Base-by-base conservation (phyloP, 2,329 filamentous ascomycete genomes). In the Sarocladiaceae sp. region DNA sequence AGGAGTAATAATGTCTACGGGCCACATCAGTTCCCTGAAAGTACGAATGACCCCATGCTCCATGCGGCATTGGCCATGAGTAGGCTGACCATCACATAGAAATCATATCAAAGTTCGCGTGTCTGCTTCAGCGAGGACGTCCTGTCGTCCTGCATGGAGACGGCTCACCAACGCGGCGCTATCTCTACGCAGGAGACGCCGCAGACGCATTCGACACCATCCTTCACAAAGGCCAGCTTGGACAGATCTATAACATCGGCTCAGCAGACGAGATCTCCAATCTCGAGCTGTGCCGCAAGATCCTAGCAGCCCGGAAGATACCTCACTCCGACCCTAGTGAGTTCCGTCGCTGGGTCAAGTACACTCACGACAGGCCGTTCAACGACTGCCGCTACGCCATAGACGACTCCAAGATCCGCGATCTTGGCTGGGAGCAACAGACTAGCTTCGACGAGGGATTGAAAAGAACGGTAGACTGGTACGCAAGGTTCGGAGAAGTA, bases 1-100 rank as follows among this genome's bases (percentile, higher is more conserved):
- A 79, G 88, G 48, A 87, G 87, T 65, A 93, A 93, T 72, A 93
- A 94, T 61, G 87, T 93, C 26, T 94, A 92, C 62, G 89, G 89
- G 0, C 89, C 89, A 20, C 87, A 92, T 64, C 88, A 93, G 65
- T 91, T 86, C 65, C 88, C 88, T 0, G 88, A 92, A 71, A 91
- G 88, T 91, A 71, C 68, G 86, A n/a, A n/a, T n/a, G n/a, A n/a
- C n/a, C n/a, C n/a, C n/a, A n/a, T n/a, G 28, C n/a, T 20, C n/a
- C 13, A 29, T 5, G 4, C 4, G n/a, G 2, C 17, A 52, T 37
- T n/a, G 3, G 47, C 10, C 5, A 22, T 5, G 18, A 15, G 7
- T 17, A 10, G n/a, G 18, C 40, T 44, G 17, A 44, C 23, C 4
- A 7, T 25, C 17, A 20, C 23, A 18, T 64, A 90, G 87, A 93